Base-by-base conservation (phyloP, 352 stramenopile species). In the Globisporangium orthogonon region DNA sequence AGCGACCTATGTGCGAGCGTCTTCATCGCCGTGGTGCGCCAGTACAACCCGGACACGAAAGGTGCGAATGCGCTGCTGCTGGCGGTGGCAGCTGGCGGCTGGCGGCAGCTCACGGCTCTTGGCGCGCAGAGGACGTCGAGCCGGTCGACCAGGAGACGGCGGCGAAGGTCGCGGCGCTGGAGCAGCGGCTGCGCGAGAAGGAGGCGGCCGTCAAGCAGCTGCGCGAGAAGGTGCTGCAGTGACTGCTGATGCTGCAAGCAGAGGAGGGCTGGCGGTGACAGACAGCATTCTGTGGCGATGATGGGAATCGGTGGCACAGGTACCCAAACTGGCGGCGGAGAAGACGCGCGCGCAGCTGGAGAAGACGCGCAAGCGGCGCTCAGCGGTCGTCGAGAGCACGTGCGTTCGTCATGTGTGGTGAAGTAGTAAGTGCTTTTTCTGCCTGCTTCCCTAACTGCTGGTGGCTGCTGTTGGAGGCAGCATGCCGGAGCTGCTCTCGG, bases 1-100 rank as follows among this genome's bases (percentile, higher is more conserved):
- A 86, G 70, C 37, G 81, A 89, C 35, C 58, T 89, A 45, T 91
- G 81, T 54, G 81, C 81, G 45, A 88, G 78, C 41, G 65, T 91
- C 2, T 91, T 91, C 56, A 75, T 76, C 2, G 69, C 73, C 1
- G 75, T 79, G 14, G 51, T 88, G 56, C 67, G 79, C 48, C 85
- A 89, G 60, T 89, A 91, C 53, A 75, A 91, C 49, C 81, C 81
- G 11, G 65, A 78, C 45, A 72, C 66, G 30, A 83, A 87, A 73
- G 69, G 80, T 88, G 15, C 2, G 50, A 14, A 3, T 14, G 30
- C 15, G 30, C 23, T 23, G 15, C 7, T 48, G 6, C 10, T 44
- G 2, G 39, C 15, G 40, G 10, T 11, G 10, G 39, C 15, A 44
- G 39, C 11, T 44, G 10, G 23, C 23, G 23, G 23, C 23, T 23